Conservation (phyloP, 176 grass and related monocot genomes). For the Eleusine coracana region DNA sequence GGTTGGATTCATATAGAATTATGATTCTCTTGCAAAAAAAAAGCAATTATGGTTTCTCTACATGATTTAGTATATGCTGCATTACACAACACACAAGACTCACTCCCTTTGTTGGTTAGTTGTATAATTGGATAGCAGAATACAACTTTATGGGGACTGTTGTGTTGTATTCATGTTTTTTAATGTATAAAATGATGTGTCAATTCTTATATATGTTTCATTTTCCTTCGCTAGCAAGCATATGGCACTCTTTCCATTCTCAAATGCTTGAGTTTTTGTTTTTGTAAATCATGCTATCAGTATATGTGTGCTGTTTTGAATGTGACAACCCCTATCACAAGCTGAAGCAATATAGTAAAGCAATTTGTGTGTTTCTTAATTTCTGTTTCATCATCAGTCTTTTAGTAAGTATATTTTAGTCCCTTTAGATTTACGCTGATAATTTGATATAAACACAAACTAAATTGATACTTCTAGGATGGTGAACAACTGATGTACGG, state of each 20-base stretch:
- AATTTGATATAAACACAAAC: constrained; percentile 34
- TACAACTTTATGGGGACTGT: not conserved
- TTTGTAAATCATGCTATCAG: not conserved
- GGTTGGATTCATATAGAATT: not conserved
- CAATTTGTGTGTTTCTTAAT: not conserved
- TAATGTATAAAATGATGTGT: not conserved
- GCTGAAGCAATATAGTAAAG: constrained; percentile 20
- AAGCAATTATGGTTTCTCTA: not conserved
- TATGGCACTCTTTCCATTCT: constrained; percentile 24
- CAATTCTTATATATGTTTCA: not conserved
- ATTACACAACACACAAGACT: no score
- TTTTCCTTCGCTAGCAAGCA: constrained; percentile 27
- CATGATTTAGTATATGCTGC: not conserved
- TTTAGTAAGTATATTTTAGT: constrained; percentile 17
- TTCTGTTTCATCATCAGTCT: constrained; percentile 4
- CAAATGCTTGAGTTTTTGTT: constrained; percentile 1
- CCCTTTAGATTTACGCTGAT: constrained; percentile 18
- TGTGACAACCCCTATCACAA: constrained; percentile 10
- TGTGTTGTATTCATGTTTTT: no score
- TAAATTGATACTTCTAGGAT: constrained; percentile 54
- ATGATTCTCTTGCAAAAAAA: not conserved
- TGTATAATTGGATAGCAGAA: not conserved
- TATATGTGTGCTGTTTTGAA: constrained; percentile 15
- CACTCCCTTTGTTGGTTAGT: not conserved
- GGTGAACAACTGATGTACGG: constrained; percentile 66